Evolutionary conservation across 2,329 filamentous ascomycete species (phyloP), one percentile per base, ranked within the genome.

Genomic region (Cephalotrichum gorgonifer): DNA sequence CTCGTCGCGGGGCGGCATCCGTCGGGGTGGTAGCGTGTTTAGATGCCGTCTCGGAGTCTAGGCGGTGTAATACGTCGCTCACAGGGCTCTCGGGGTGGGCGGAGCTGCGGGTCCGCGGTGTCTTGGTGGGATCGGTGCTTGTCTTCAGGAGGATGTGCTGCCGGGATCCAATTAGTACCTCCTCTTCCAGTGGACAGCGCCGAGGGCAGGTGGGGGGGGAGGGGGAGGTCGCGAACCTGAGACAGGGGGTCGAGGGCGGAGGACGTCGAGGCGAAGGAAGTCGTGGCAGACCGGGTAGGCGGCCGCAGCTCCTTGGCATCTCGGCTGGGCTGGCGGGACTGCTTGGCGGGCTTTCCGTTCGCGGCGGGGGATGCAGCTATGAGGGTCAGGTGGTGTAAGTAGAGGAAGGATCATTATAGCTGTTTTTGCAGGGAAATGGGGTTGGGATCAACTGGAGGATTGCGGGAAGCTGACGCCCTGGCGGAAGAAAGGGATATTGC

Each of bases 91-190:
- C 81, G 23, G 75, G 70, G 17, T 70, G 67, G 17, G 23, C 17
- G 12, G 46, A 43, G 20, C 51, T 73, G 62, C 53, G 68, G 71
- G 47, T 78, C 74, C 75, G 74, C 47, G 77, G 71, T 9, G 77
- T 70, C 48, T 80, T 75, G 8, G 77, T 73, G 48, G 71, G 72
- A 49, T 79, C 73, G 39, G 81, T 83, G 58, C 80, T 84, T 48
- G 82, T 85, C 56, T 84, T 78, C 58, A 81, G 74, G 48, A 86
- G 69, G 43, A 83, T 83, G 57, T 82, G 78, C 76, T 79, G 51
- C 23, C 9, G 39, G 26, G 17, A 4, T 8, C 25, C n/a, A n/a
- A 11, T 30, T 27, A 27, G 22, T 20, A 39, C 17, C 14, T 11
- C 11, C 4, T 14, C 26, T 28, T 17, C 23, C 14, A 22, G 6